Conservation (phyloP, 495 filamentous ascomycete species). For the Antarctomyces pellizariae region DNA sequence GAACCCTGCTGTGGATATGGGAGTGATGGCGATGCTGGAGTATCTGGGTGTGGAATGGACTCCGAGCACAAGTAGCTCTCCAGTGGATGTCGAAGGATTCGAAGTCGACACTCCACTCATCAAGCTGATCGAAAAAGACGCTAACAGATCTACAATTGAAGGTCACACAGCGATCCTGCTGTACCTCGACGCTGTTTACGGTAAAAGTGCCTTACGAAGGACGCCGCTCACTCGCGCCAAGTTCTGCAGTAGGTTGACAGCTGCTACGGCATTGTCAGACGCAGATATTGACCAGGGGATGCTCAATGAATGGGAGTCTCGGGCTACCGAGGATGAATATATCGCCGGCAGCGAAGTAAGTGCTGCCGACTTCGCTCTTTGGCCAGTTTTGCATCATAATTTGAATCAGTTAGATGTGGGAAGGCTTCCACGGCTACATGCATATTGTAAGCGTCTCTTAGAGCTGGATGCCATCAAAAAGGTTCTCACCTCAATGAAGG, state of each 20-base stretch:
- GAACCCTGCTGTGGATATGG: conserved; percentile 30
- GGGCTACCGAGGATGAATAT: conserved; percentile 23
- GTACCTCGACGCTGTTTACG: conserved; percentile 29
- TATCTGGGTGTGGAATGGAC: conserved; percentile 35
- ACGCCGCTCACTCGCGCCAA: conserved; percentile 11
- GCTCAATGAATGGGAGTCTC: conserved; percentile 25
- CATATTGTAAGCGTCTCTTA: conserved; percentile 5
- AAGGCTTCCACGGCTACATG: conserved; percentile 2
- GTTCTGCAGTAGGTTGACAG: conserved; percentile 17
- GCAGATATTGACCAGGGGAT: conserved; percentile 10
- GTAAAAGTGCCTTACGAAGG: conserved; percentile 6
- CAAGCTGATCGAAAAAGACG: conserved; percentile 31
- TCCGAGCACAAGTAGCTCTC: conserved; percentile 8
- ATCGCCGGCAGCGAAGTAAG: conserved; percentile 30
- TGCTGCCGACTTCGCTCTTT: conserved; percentile 47
- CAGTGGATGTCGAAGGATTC: conserved; percentile 14
- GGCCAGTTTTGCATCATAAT: conserved; percentile 43
- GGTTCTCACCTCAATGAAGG: too few relatives aligned
- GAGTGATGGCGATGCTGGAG: conserved; percentile 30
- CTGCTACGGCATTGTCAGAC: conserved; percentile 17
- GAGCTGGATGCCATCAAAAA: conserved; percentile 3
- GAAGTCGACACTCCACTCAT: conserved; percentile 14
- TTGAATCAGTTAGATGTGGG: conserved; percentile 12
- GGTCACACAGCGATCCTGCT: conserved; percentile 27
- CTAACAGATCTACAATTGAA: conserved; percentile 19